A percentile compares a stretch with the other conserved stretches of the same genome.
phyloP scores from a whole-genome alignment of 1,284 basidiomycete species.

The Cryptococcus amylolentus region DNA sequence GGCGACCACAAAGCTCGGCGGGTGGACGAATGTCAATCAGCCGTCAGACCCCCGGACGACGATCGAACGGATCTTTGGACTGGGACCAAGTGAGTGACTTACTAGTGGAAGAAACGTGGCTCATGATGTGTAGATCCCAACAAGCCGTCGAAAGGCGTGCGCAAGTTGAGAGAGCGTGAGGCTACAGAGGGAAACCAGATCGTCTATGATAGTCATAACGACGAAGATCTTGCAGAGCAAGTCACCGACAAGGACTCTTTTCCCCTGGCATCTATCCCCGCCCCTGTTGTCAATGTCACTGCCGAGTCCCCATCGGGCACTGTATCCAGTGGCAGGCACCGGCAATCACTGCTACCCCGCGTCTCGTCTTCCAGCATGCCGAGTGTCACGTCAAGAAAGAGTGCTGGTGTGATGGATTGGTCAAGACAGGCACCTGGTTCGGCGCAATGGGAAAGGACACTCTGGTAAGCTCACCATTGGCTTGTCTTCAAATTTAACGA shows the following conservation, averaged over 20 bases:
- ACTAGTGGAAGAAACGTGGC: background rate
- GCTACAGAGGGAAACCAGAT: conserved; percentile 61
- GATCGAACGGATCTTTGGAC: conserved; percentile 66
- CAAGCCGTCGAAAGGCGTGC: conserved; percentile 73
- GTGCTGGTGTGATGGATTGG: conserved; percentile 75
- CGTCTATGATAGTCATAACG: conserved; percentile 58
- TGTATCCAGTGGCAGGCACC: background rate
- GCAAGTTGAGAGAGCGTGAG: conserved; percentile 78
- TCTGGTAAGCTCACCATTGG: conserved; percentile 56
- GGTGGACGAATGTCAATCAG: conserved; percentile 87
- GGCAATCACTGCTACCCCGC: conserved; percentile 8
- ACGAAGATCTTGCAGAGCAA: conserved; percentile 25
- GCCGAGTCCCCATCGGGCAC: conserved; percentile 4
- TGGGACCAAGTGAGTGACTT: conserved; percentile 33
- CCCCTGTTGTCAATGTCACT: conserved; percentile 11
- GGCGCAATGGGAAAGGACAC: conserved; percentile 85
- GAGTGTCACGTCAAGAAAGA: conserved; percentile 52
- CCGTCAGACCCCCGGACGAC: conserved; percentile 71
- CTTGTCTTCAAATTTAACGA: background rate
- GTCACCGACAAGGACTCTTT: conserved; percentile 18
- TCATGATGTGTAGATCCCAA: conserved; percentile 22
- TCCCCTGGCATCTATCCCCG: conserved; percentile 34
- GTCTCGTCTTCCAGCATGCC: conserved; percentile 19
- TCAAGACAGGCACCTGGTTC: conserved; percentile 63
- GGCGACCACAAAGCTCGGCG: conserved; percentile 54